A percentile compares a stretch with the other conserved stretches of the same genome.
These are phyloP conservation scores for Petunia axillaris DNA, from an alignment of 257 asterid genomes.

Conservation along the genomic window DNA sequence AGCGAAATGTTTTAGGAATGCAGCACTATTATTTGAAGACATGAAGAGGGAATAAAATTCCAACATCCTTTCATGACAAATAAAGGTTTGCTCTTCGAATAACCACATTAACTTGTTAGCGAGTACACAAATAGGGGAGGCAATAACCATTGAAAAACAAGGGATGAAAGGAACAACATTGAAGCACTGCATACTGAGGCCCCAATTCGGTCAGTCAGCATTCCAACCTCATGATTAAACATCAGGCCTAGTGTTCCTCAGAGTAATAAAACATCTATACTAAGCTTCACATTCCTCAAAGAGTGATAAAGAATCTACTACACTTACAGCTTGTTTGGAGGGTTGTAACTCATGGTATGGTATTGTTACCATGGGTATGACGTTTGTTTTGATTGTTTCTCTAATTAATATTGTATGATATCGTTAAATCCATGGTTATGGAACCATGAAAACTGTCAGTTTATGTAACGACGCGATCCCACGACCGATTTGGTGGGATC, in stretches of 20 bases:
- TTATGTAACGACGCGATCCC: too few species aligned
- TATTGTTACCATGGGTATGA: too few species aligned
- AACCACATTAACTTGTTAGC: neutral
- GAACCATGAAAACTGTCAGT: too few species aligned
- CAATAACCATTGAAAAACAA: slow-evolving; percentile 6
- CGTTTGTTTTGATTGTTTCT: too few species aligned
- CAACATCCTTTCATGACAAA: slow-evolving; percentile 15
- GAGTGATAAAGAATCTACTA: neutral
- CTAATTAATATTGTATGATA: too few species aligned
- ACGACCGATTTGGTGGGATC: too few species aligned
- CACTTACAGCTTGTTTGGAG: too few species aligned
- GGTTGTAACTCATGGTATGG: too few species aligned
- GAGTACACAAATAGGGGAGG: neutral
- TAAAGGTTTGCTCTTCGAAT: neutral
- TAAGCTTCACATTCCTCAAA: slow-evolving; percentile 15
- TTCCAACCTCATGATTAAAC: neutral
- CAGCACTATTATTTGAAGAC: neutral
- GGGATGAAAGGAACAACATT: neutral
- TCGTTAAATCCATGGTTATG: too few species aligned
- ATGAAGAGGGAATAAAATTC: neutral
- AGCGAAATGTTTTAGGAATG: neutral
- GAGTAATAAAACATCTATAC: neutral
- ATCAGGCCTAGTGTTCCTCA: neutral
- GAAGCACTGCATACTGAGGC: neutral
- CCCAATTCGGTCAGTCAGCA: neutral